Conservation (phyloP, 2,329 filamentous ascomycete species). For the Beauveria sp. region DNA sequence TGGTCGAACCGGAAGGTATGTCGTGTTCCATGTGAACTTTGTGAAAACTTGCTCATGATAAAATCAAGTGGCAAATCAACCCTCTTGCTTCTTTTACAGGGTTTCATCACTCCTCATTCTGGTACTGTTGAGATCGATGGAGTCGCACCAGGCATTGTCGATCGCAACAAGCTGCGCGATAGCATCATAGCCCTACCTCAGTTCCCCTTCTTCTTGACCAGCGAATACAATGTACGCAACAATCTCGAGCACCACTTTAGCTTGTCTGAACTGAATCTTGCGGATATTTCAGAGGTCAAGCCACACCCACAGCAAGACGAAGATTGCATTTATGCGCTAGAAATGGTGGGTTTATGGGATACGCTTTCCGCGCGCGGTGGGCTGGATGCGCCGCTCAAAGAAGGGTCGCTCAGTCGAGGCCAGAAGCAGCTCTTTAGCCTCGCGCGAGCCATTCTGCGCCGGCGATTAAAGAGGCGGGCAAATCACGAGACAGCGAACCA, state of each 20-base stretch:
- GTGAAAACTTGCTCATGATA: background rate
- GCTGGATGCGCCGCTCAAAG: slow-evolving; percentile 2
- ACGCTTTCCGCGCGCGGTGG: background rate
- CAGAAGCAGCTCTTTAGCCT: slow-evolving; percentile 13
- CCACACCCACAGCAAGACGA: background rate
- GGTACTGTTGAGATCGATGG: background rate
- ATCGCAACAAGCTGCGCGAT: background rate
- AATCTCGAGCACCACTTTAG: slow-evolving; percentile 6
- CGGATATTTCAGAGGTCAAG: background rate
- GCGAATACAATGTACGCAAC: slow-evolving; percentile 3
- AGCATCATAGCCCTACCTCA: background rate
- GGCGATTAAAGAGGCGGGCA: background rate
- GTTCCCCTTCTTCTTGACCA: slow-evolving; percentile 2
- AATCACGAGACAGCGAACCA: background rate
- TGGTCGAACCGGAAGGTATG: slow-evolving; percentile 6
- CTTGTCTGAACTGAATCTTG: background rate
- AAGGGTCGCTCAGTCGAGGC: slow-evolving; percentile 8
- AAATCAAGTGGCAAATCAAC: background rate
- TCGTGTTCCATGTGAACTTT: background rate
- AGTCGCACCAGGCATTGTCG: background rate
- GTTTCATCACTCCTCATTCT: background rate
- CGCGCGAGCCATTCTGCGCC: slow-evolving; percentile 9
- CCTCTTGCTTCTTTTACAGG: background rate
- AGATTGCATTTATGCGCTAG: slow-evolving; percentile 2
- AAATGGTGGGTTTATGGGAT: slow-evolving; percentile 6